These are phyloP conservation scores for Aspergillus thermomutatus DNA, from an alignment of 2,329 filamentous ascomycete species.

Conservation along the genomic window DNA sequence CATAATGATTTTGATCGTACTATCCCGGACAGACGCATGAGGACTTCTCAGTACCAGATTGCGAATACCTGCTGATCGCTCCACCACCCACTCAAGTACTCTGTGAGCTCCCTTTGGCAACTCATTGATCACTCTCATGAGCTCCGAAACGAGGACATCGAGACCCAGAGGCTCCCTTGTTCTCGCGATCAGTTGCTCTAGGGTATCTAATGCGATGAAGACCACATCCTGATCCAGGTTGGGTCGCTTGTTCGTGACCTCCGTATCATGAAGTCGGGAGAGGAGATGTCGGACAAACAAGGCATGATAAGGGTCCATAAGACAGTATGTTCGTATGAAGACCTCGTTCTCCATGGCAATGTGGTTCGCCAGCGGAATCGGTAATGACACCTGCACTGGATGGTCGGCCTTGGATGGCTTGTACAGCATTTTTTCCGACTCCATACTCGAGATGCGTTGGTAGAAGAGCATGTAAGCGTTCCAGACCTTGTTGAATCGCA, in stretches of 20 bases:
- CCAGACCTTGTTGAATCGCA: constrained; percentile 63
- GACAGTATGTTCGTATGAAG: constrained; percentile 71
- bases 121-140: constrained; percentile 49
- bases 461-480: constrained; percentile 99
- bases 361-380: constrained; percentile 46
- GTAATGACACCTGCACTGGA: constrained; percentile 47
- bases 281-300: constrained; percentile 65
- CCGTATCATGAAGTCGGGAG: constrained; percentile 51
- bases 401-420: constrained; percentile 45
- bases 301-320: constrained; percentile 71
- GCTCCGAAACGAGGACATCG: constrained; percentile 51
- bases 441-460: constrained; percentile 69
- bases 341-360: constrained; percentile 71
- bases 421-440: constrained; percentile 50
- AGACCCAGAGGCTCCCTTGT: constrained; percentile 67
- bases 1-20: constrained; percentile 52
- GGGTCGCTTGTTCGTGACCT: constrained; percentile 46
- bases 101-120: constrained; percentile 57
- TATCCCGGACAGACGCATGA: constrained; percentile 54
- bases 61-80: constrained; percentile 56
- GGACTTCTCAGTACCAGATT: constrained; percentile 63
- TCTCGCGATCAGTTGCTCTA: constrained; percentile 73
- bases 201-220: constrained; percentile 52
- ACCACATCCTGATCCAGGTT: constrained; percentile 44
- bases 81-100: constrained; percentile 60